A percentile compares a stretch with the other conserved stretches of the same genome.
These are phyloP conservation scores for Pyricularia grisea DNA, from an alignment of 2,329 filamentous ascomycete species.

Conservation along the genomic window DNA sequence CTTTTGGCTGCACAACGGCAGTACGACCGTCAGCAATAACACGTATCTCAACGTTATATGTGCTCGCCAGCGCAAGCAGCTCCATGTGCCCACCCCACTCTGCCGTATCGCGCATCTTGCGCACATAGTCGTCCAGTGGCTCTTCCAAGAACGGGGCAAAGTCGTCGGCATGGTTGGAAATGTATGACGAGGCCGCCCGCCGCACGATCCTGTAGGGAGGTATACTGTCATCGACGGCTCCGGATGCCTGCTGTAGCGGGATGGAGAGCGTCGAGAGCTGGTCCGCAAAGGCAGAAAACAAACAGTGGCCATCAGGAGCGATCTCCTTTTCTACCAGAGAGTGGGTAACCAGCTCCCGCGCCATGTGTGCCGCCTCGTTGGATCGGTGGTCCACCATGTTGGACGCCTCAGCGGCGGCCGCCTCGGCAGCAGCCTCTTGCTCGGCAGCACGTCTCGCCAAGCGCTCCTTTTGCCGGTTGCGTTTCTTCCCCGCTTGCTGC, in stretches of 20 bases:
- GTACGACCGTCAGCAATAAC: conserved; percentile 78
- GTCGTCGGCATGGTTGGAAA: conserved; percentile 63
- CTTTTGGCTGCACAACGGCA: conserved; percentile 58
- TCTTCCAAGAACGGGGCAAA: conserved; percentile 86
- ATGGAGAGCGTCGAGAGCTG: conserved; percentile 54
- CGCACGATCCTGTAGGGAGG: conserved; percentile 58
- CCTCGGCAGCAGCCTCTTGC: conserved; percentile 56
- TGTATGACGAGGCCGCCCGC: conserved; percentile 66
- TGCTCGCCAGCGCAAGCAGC: conserved; percentile 71
- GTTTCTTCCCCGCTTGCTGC: conserved; percentile 49
- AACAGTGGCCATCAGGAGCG: conserved; percentile 83
- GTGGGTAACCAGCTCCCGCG: conserved; percentile 51
- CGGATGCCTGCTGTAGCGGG: conserved; percentile 20
- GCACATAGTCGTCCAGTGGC: conserved; percentile 60
- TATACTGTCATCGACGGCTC: conserved; percentile 17
- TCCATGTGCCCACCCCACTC: conserved; percentile 97
- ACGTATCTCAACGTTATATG: conserved; percentile 71
- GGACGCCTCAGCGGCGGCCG: conserved; percentile 67
- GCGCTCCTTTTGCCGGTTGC: conserved; percentile 84
- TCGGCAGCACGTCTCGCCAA: conserved; percentile 84
- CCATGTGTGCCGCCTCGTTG: conserved; percentile 63
- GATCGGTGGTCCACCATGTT: conserved; percentile 64
- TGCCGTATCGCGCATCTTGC: conserved; percentile 73
- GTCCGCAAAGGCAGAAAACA: conserved; percentile 87
- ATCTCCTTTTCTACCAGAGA: conserved; percentile 69